A percentile compares a stretch with the other conserved stretches of the same genome.
These are phyloP conservation scores for Pseudocercospora cruenta DNA, from an alignment of 2,329 filamentous ascomycete genomes.

Conservation along the genomic window DNA sequence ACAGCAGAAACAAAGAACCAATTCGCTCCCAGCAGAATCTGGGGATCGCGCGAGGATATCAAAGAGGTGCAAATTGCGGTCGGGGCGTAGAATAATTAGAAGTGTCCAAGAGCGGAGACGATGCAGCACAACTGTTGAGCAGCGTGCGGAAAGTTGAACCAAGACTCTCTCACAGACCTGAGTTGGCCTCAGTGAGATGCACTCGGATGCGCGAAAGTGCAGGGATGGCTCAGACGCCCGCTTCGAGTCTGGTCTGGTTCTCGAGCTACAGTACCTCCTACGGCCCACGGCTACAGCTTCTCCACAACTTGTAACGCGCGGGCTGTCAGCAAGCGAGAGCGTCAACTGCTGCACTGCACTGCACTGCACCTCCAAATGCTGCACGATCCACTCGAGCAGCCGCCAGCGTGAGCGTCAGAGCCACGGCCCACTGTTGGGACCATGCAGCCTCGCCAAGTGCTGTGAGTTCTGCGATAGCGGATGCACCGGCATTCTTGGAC, in stretches of 20 bases:
- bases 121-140: constrained; percentile 2
- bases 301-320: constrained; percentile 17
- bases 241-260: constrained; percentile 9
- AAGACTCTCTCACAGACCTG: not conserved
- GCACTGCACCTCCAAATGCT: constrained; percentile 9
- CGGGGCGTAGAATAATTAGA: not conserved
- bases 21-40: not conserved
- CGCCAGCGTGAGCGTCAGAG: constrained; percentile 8
- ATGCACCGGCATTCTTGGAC: constrained; percentile 21
- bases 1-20: not conserved
- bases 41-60: constrained; percentile 1
- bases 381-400: too few species aligned
- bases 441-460: constrained; percentile 22
- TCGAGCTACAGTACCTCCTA: too few species aligned
- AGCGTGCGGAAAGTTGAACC: constrained; percentile 7
- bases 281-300: not conserved
- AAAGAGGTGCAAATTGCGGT: constrained; percentile 2
- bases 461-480: constrained; percentile 23
- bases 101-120: not conserved
- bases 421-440: constrained; percentile 25
- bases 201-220: not conserved
- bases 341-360: constrained; percentile 6
- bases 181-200: not conserved
- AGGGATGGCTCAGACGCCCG: constrained; percentile 5
- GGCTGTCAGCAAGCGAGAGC: constrained; percentile 20